Evolutionary conservation across 2,329 filamentous ascomycete genomes (phyloP).

Genomic region (Juglanconis oblonga): DNA sequence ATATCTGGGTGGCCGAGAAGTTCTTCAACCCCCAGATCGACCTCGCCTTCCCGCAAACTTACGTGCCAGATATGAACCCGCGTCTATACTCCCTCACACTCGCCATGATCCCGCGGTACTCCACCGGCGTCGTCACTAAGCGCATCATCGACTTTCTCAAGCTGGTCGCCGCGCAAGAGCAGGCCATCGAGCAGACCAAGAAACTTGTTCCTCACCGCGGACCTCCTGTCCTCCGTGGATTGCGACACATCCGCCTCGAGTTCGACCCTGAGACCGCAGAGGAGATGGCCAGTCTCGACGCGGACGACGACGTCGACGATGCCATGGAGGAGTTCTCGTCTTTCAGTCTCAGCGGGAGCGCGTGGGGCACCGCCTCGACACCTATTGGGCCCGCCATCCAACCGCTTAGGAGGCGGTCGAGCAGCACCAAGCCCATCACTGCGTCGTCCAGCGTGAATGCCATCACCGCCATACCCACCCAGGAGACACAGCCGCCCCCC

Average conservation of each 20-base stretch:
- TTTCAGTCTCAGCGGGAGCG: constrained; percentile 39
- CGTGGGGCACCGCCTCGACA: constrained; percentile 24
- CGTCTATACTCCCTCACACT: constrained; percentile 51
- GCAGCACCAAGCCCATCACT: not conserved
- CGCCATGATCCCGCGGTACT: constrained; percentile 52
- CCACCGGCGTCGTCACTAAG: constrained; percentile 47
- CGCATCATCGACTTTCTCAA: constrained; percentile 47
- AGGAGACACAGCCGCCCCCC: not conserved
- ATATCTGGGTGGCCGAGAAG: constrained; percentile 43
- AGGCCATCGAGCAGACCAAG: constrained; percentile 33
- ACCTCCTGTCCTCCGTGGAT: constrained; percentile 44
- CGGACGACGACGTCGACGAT: constrained; percentile 33
- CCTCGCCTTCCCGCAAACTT: constrained; percentile 44
- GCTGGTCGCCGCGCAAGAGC: constrained; percentile 47
- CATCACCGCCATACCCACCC: not conserved
- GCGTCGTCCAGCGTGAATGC: not conserved
- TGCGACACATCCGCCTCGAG: constrained; percentile 54
- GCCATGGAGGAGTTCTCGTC: constrained; percentile 42
- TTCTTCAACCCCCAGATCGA: constrained; percentile 40
- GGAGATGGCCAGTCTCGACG: constrained; percentile 28
- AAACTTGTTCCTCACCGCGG: constrained; percentile 29
- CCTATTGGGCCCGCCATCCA: not conserved
- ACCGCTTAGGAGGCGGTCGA: not conserved
- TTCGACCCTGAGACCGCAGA: constrained; percentile 44
- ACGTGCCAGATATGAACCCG: constrained; percentile 55